Evolutionary conservation across 179 eudicot species (phyloP).

Genomic region (Carnegiea gigantea): DNA sequence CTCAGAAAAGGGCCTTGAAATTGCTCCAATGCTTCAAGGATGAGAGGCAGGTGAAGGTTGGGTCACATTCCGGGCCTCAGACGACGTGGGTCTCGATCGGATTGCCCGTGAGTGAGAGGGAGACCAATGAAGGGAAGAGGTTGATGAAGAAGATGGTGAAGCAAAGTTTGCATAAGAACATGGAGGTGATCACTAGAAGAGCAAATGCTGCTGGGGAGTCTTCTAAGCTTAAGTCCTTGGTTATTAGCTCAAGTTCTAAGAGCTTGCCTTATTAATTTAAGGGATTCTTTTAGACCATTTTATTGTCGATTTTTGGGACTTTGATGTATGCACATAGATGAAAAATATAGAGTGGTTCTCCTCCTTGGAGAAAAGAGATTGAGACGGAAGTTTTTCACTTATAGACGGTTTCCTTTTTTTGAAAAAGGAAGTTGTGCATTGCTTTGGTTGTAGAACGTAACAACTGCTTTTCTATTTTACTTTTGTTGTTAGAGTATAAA

Average conservation of each 20-base stretch:
- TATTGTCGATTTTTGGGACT: background rate
- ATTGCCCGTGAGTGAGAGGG: slow-evolving; percentile 48
- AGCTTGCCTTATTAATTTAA: slow-evolving; percentile 73
- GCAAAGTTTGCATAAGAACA: slow-evolving; percentile 71
- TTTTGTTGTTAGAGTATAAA: too few relatives aligned
- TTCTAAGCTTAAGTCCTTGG: slow-evolving; percentile 66
- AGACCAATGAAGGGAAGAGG: slow-evolving; percentile 54
- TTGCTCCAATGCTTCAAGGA: slow-evolving; percentile 85
- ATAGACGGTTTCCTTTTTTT: background rate
- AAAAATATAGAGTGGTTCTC: background rate
- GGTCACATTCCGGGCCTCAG: slow-evolving; percentile 86
- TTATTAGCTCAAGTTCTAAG: slow-evolving; percentile 87
- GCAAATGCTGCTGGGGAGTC: slow-evolving; percentile 56
- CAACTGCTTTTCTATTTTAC: background rate
- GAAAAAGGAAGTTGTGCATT: slow-evolving; percentile 13
- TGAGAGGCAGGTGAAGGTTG: slow-evolving; percentile 51
- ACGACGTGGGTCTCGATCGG: slow-evolving; percentile 43
- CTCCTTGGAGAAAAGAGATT: slow-evolving; percentile 17
- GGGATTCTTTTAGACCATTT: background rate
- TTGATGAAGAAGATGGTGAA: slow-evolving; percentile 79
- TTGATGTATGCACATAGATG: slow-evolving; percentile 25
- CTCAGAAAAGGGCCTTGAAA: slow-evolving; percentile 80
- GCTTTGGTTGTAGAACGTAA: slow-evolving; percentile 14
- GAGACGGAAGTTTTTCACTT: background rate
- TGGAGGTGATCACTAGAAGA: slow-evolving; percentile 77